Percentiles rank a stretch among this genome's conserved stretches.
phyloP scores from a whole-genome alignment of 306 rosid species.

The Citrullus mucosospermus region DNA sequence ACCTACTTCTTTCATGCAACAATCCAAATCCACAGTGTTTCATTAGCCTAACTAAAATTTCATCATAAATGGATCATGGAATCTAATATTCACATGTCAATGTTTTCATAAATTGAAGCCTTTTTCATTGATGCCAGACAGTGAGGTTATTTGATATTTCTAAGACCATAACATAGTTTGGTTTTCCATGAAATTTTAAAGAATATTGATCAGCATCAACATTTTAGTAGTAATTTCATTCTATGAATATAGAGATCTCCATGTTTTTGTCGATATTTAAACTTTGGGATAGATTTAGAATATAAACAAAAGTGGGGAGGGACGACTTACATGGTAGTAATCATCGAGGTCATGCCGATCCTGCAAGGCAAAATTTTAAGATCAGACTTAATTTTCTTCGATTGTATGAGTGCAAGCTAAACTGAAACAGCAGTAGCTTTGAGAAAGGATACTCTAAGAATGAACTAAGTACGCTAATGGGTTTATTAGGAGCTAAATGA shows the following conservation, averaged over 20 bases:
- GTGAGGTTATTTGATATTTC: neutral
- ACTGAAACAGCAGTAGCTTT: neutral
- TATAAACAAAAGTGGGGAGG: neutral
- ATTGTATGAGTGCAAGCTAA: neutral
- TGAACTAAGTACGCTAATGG: neutral
- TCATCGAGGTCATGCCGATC: conserved; percentile 1
- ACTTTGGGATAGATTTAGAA: neutral
- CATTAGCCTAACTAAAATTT: neutral
- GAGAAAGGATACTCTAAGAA: neutral
- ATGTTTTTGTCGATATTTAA: neutral
- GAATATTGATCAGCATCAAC: neutral
- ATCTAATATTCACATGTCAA: neutral
- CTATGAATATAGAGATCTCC: neutral
- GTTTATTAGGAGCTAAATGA: neutral
- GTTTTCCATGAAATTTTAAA: neutral
- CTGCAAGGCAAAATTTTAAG: neutral
- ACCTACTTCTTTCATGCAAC: neutral
- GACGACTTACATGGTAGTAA: neutral
- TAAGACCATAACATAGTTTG: no score
- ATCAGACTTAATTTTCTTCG: neutral
- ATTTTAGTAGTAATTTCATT: neutral
- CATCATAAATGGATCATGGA: neutral
- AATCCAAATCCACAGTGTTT: neutral
- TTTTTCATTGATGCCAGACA: neutral
- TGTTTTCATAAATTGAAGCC: neutral